These are phyloP conservation scores for Penicillium fimorum DNA, from an alignment of 495 filamentous ascomycete species.

Conservation along the genomic window DNA sequence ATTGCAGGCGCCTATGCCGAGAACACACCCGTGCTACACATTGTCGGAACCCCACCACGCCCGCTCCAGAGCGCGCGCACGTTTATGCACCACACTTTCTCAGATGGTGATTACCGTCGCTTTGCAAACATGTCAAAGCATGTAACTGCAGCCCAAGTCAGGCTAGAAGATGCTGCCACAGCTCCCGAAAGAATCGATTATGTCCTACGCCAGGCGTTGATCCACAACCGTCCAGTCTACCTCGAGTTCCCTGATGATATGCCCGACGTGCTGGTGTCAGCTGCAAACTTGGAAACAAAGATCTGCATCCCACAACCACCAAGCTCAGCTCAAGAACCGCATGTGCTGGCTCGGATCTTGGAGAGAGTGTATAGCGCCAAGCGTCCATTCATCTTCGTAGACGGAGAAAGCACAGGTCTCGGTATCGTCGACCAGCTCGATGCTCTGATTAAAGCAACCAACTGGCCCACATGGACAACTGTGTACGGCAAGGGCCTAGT, in stretches of 20 bases:
- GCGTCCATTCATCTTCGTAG: conserved; percentile 38
- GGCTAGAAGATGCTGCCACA: conserved; percentile 33
- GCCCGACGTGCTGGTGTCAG: conserved; percentile 31
- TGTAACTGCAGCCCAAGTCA: conserved; percentile 41
- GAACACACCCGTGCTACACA: conserved; percentile 74
- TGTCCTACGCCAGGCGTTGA: conserved; percentile 35
- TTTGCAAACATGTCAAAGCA: conserved; percentile 39
- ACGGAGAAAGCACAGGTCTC: conserved; percentile 31
- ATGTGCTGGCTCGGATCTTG: conserved; percentile 25
- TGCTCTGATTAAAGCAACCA: conserved; percentile 26
- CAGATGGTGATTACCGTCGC: conserved; percentile 41
- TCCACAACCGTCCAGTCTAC: conserved; percentile 46
- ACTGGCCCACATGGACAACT: conserved; percentile 36
- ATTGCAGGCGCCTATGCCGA: conserved; percentile 73
- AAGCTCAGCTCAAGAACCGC: conserved; percentile 17
- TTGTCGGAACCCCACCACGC: conserved; percentile 60
- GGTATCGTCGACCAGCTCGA: conserved; percentile 31
- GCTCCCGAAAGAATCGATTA: conserved; percentile 42
- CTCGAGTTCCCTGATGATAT: conserved; percentile 46
- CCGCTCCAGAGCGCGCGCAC: conserved; percentile 29
- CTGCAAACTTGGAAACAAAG: conserved; percentile 21
- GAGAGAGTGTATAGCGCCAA: conserved; percentile 34
- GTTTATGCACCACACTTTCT: conserved; percentile 46
- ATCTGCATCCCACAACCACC: conserved; percentile 16
- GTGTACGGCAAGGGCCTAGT: conserved; percentile 39